These are phyloP conservation scores for Ilex aquifolium DNA, from an alignment of 257 asterid genomes.

Conservation along the genomic window DNA sequence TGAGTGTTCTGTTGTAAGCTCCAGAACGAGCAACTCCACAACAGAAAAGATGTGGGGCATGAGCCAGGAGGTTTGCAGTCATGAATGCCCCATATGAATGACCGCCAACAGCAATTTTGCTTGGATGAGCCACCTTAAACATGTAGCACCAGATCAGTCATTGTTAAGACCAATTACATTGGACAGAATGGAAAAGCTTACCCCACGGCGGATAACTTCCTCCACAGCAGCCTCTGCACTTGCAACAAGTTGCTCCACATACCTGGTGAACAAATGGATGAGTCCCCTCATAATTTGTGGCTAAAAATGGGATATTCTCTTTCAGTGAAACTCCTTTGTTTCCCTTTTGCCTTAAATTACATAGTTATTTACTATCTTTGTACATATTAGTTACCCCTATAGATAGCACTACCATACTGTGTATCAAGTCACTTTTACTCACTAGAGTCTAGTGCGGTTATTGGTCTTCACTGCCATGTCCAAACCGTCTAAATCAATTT, in stretches of 20 bases:
- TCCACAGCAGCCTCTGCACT: slow-evolving; percentile 99
- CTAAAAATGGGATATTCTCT: too few relatives aligned
- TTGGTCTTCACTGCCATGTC: too few relatives aligned
- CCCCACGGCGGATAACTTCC: slow-evolving; percentile 93
- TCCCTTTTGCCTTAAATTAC: too few relatives aligned
- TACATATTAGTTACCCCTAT: too few relatives aligned
- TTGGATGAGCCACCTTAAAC: slow-evolving; percentile 85
- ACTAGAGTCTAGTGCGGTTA: too few relatives aligned
- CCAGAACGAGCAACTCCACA: slow-evolving; percentile 99
- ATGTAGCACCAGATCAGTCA: slow-evolving; percentile 15
- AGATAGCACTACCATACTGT: too few relatives aligned
- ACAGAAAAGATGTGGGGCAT: slow-evolving; percentile 91
- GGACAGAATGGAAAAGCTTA: slow-evolving; percentile 37
- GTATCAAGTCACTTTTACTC: too few relatives aligned
- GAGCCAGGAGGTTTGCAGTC: slow-evolving; percentile 98
- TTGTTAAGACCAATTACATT: background rate
- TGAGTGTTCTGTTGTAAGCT: slow-evolving; percentile 95
- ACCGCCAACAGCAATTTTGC: slow-evolving; percentile 91
- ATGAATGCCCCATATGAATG: slow-evolving; percentile 99
- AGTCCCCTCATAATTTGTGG: too few relatives aligned
- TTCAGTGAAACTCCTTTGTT: too few relatives aligned
- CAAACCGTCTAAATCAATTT: too few relatives aligned
- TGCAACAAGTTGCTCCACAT: slow-evolving; percentile 88
- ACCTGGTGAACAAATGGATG: slow-evolving; percentile 39
- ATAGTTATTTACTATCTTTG: too few relatives aligned